Evolutionary conservation across 1,284 basidiomycete genomes (phyloP).

Genomic region (Neonothopanus nambi): DNA sequence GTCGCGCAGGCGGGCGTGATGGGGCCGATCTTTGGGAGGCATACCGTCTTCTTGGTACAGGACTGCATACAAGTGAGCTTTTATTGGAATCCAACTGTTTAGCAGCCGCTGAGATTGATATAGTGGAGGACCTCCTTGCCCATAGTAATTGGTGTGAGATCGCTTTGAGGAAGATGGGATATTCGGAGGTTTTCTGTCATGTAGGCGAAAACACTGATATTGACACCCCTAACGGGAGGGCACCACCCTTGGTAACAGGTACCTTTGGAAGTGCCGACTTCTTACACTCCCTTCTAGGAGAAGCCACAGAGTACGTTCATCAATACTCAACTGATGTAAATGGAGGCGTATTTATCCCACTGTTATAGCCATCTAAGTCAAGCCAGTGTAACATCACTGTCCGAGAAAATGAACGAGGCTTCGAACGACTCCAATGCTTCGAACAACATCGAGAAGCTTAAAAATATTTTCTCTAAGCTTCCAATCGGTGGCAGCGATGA

Average conservation of each 20-base stretch:
- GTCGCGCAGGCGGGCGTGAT: constrained; percentile 54
- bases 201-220: constrained; percentile 76
- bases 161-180: constrained; percentile 70
- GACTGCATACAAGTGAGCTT: constrained; percentile 54
- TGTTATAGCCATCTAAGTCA: constrained; percentile 56
- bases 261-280: constrained; percentile 84
- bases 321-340: constrained; percentile 4
- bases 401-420: constrained; percentile 62
- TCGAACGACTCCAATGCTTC: constrained; percentile 30
- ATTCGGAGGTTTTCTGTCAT: constrained; percentile 80
- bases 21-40: constrained; percentile 72
- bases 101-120: neutral
- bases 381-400: constrained; percentile 80
- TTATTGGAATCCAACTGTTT: neutral
- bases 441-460: constrained; percentile 42
- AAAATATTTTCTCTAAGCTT: constrained; percentile 52
- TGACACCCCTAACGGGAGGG: constrained; percentile 70
- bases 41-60: constrained; percentile 67
- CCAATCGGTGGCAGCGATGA: constrained; percentile 50
- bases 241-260: constrained; percentile 81
- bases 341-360: constrained; percentile 7
- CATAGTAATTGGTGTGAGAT: constrained; percentile 84
- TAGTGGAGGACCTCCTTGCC: constrained; percentile 72
- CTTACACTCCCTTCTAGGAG: constrained; percentile 64
- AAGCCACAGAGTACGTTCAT: constrained; percentile 53